A percentile compares a stretch with the other conserved stretches of the same genome.
phyloP scores from a whole-genome alignment of 1,139 yeast genomes.

The Saccharomyces hybrid region DNA sequence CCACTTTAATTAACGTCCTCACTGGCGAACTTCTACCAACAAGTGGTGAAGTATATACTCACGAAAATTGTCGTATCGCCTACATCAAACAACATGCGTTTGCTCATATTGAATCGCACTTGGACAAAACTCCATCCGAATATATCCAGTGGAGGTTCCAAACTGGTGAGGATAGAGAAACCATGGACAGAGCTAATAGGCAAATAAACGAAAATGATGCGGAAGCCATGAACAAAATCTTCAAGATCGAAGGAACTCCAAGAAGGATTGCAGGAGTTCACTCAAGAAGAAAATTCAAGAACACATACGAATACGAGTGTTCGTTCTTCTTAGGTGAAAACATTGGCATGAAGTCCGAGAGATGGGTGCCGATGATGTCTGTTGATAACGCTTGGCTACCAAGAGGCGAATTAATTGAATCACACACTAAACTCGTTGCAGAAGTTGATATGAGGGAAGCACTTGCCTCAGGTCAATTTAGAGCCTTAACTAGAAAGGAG shows the following conservation, averaged over 20 bases:
- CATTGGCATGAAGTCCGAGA: conserved; percentile 95
- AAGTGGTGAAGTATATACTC: conserved; percentile 93
- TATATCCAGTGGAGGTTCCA: conserved; percentile 99
- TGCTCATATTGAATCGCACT: conserved; percentile 95
- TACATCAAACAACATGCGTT: conserved; percentile 99
- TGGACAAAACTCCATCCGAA: conserved; percentile 98
- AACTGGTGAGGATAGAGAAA: conserved; percentile 99
- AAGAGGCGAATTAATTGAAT: conserved; percentile 96
- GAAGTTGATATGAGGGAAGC: conserved; percentile 99
- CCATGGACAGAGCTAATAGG: conserved; percentile 99
- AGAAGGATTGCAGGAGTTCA: conserved; percentile 92
- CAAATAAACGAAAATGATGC: conserved; percentile 93
- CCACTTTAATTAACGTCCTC: conserved; percentile 92
- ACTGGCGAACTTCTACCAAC: conserved; percentile 99
- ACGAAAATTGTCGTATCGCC: conserved; percentile 98
- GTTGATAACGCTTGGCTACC: conserved; percentile 99
- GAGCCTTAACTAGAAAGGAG: conserved; percentile 98
- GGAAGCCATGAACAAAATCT: conserved; percentile 96
- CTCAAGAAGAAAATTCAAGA: conserved; percentile 98
- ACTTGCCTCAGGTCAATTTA: conserved; percentile 98
- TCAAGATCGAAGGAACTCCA: conserved; percentile 94
- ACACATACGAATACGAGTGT: conserved; percentile 98
- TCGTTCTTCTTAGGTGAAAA: conserved; percentile 94
- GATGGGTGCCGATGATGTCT: conserved; percentile 99
- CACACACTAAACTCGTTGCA: conserved; percentile 97